Base-by-base conservation (phyloP, 164 flowering plant genomes). In the Sextonia rubra region DNA sequence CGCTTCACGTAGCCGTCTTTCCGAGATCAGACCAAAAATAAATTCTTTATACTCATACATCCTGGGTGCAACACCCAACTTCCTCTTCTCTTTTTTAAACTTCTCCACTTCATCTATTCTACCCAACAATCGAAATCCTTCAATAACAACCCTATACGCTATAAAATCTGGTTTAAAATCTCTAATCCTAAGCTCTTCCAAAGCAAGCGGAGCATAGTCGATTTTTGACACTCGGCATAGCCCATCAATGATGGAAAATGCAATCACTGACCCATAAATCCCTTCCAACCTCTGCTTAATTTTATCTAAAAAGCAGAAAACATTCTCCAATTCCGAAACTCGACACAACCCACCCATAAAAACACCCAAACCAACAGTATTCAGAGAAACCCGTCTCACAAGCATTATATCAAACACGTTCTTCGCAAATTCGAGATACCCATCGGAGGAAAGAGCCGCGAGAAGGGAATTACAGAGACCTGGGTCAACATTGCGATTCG, bases 141-240 rank as follows among this genome's bases (percentile, higher is more conserved):
- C 96, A 0, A 89, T 88, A 4, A 91, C 89, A 74, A 88, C 67
- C 72, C 96, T 82, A 73, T 92, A 94, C 0, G 99, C 95, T 80
- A 94, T 88, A 77, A 95, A 95, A 85, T 95, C 99, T 15, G 99
- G 99, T 66, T 95, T 95, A 29, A 85, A 93, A 2, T 68, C 87
- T 74, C 97, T 85, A 27, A 26, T 81, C 70, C 98, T 87, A 73
- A 95, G 77, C 80, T 86, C 93, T 64, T 85, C 96, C 85, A 93
- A 74, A 3, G 77, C 80, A 72, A 9, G 37, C 2, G 75, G 79
- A 66, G 97, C 96, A 61, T 91, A 96, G 1, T 69, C 48, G n/a
- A 77, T 75, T 73, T 88, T 82, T 1, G 81, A 74, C 20, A 73
- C 86, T 32, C 72, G 77, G 76, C 97, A 93, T 48, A 92, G 83